A percentile compares a stretch with the other conserved stretches of the same genome.
Conservation (phyloP, 176 grass and related monocot species). For the Oryza meyeriana region DNA sequence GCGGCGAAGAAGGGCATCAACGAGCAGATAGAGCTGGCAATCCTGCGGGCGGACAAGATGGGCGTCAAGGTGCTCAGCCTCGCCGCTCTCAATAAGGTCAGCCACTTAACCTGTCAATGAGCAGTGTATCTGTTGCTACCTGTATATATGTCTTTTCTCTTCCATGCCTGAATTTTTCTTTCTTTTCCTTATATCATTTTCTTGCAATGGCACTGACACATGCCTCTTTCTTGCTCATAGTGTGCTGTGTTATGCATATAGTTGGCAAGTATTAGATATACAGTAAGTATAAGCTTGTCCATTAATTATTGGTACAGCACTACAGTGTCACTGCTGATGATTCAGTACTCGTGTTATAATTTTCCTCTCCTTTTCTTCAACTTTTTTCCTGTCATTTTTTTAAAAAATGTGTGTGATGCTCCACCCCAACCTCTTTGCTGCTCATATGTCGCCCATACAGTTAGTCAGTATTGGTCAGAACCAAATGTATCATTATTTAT, state of each 20-base stretch:
- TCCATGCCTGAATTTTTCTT: neutral
- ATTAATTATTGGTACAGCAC: neutral
- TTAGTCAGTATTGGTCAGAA: neutral
- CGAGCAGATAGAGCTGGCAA: constrained; percentile 78
- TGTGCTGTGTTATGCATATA: neutral
- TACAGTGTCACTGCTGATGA: neutral
- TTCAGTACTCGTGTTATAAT: neutral
- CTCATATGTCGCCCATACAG: neutral
- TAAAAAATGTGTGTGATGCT: neutral
- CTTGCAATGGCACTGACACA: neutral
- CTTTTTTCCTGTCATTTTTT: neutral
- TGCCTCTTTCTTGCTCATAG: neutral
- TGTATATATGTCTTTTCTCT: neutral
- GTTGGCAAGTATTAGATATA: neutral
- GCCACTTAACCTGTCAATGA: neutral
- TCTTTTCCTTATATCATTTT: neutral
- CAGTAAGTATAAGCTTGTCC: neutral
- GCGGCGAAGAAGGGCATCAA: constrained; percentile 77
- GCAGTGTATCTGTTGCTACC: neutral
- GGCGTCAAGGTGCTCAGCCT: constrained; percentile 96
- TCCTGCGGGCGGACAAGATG: constrained; percentile 69
- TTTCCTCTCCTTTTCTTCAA: neutral
- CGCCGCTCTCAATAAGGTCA: constrained; percentile 90
- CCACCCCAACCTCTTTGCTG: neutral
- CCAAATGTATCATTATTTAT: neutral